A percentile compares a stretch with the other conserved stretches of the same genome.
These are phyloP conservation scores for Irineochytrium annulatum DNA, from an alignment of 192 early-diverging fungal genomes.

Conservation along the genomic window DNA sequence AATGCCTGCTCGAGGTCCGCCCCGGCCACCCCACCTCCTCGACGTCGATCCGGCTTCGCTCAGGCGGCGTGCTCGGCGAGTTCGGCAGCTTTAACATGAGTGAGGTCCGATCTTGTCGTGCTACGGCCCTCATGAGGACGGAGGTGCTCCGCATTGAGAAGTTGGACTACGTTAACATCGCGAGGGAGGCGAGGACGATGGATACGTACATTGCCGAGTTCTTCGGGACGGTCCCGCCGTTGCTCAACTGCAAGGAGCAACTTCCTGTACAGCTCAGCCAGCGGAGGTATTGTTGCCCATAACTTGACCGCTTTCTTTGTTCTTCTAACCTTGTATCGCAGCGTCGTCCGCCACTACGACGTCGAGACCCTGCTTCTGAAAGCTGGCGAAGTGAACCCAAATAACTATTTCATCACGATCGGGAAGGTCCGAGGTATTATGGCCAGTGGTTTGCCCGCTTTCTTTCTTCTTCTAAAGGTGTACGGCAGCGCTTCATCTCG, in stretches of 20 bases:
- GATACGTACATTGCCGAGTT: conserved; percentile 19
- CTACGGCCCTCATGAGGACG: conserved; percentile 13
- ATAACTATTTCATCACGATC: conserved; percentile 16
- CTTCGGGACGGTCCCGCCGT: conserved; percentile 17
- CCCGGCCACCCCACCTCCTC: conserved; percentile 21
- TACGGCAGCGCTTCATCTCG: too few relatives aligned
- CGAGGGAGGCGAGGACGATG: conserved; percentile 11
- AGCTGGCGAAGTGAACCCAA: conserved; percentile 18
- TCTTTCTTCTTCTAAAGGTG: conserved; percentile 1
- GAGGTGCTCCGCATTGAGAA: conserved; percentile 18
- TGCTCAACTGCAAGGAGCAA: conserved; percentile 6
- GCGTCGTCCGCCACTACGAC: conserved; percentile 18
- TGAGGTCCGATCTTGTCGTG: conserved; percentile 10
- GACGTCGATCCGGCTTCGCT: conserved; percentile 7
- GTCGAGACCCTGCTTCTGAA: conserved; percentile 12
- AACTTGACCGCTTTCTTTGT: background rate
- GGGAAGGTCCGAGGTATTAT: conserved; percentile 16
- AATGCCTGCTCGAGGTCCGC: conserved; percentile 15
- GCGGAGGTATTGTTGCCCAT: too few relatives aligned
- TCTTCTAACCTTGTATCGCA: background rate
- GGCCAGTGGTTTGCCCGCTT: too few relatives aligned
- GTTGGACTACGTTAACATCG: conserved; percentile 13
- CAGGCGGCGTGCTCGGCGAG: conserved; percentile 15
- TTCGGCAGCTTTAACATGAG: background rate
- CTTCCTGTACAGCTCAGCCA: conserved; percentile 6